Evolutionary conservation across 768 basidiomycete genomes (phyloP), one percentile per base, ranked within the genome.

Genomic region (Favolaschia claudopus): DNA sequence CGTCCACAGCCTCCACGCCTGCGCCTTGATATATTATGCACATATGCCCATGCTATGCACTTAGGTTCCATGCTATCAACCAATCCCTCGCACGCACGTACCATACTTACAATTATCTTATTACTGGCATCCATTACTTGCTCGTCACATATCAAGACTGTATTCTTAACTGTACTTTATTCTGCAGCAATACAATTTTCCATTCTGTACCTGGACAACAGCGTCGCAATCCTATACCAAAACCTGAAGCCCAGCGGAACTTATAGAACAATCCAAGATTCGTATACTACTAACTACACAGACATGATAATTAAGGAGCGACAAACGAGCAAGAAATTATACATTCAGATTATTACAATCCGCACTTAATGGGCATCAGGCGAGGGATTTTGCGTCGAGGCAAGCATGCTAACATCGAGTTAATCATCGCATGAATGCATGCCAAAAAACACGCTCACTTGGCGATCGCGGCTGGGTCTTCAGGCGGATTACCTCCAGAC

Each of bases 401-500:
- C 53, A 29, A 57, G 55, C 55, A 62, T 53, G 28, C 61, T 62
- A 58, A 31, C 34, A 40, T 6, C 31, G 19, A 39, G 25, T 32
- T n/a, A 22, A 28, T 14, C 31, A 8, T 27, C 20, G 12, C 29
- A 25, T 17, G 25, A 8, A 27, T 8, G n/a, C 24, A 34, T n/a
- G 33, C 45, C 6, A 32, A 6, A 43, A 48, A 9, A 7, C 10
- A 15, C 12, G 19, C 61, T 62, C 33, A 62, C 61, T 62, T 51
- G 10, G 61, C 61, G 34, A 49, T 57, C 15, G 55, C 61, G 2
- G 50, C 56, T 17, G 28, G 27, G 40, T 64, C 54, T 25, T 55
- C 52, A 20, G 63, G 58, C 19, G 63, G 63, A 20, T 51, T 55
- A n/a, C 49, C 63, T 12, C 62, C 62, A n/a, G 52, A 44, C 9